These are phyloP conservation scores for Polytrichum formosum DNA, from an alignment of 225 moss, liverwort and hornwort genomes.

Conservation along the genomic window DNA sequence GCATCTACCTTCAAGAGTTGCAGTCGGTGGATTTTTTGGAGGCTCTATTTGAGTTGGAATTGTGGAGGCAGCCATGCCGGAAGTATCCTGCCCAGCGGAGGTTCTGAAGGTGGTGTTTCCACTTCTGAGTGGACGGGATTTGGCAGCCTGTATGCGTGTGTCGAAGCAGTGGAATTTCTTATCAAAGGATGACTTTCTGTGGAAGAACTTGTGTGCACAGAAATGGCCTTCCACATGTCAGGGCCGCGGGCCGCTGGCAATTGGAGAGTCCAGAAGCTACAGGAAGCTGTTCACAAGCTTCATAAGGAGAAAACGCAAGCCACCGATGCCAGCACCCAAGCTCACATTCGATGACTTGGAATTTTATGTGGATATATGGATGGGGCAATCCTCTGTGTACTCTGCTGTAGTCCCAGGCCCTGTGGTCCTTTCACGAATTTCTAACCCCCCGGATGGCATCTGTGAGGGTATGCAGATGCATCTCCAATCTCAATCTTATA, in stretches of 20 bases:
- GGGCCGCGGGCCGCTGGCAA: slow-evolving; percentile 49
- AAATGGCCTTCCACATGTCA: slow-evolving; percentile 82
- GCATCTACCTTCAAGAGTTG: no score
- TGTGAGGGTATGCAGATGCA: slow-evolving; percentile 75
- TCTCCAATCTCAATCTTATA: slow-evolving; percentile 63
- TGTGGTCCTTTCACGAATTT: slow-evolving; percentile 52
- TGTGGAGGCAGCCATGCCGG: slow-evolving; percentile 39
- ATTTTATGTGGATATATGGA: slow-evolving; percentile 90
- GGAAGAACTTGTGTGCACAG: slow-evolving; percentile 80
- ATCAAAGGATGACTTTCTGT: slow-evolving; percentile 77
- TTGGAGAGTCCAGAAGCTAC: slow-evolving; percentile 65
- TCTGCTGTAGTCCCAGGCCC: slow-evolving; percentile 79
- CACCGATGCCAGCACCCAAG: slow-evolving; percentile 71
- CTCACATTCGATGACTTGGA: slow-evolving; percentile 79
- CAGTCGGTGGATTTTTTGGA: no score
- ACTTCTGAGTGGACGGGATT: slow-evolving; percentile 62
- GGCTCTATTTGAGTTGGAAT: no score
- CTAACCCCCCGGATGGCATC: slow-evolving; percentile 59
- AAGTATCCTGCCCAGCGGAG: slow-evolving; percentile 54
- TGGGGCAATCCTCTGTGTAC: slow-evolving; percentile 55
- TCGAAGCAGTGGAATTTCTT: slow-evolving; percentile 83
- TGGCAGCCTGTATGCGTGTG: slow-evolving; percentile 86
- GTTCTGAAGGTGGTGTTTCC: slow-evolving; percentile 81
- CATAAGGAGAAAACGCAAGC: slow-evolving; percentile 38
- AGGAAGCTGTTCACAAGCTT: slow-evolving; percentile 76